Evolutionary conservation across 2,329 filamentous ascomycete genomes (phyloP).

Genomic region (Aphanocladium album): DNA sequence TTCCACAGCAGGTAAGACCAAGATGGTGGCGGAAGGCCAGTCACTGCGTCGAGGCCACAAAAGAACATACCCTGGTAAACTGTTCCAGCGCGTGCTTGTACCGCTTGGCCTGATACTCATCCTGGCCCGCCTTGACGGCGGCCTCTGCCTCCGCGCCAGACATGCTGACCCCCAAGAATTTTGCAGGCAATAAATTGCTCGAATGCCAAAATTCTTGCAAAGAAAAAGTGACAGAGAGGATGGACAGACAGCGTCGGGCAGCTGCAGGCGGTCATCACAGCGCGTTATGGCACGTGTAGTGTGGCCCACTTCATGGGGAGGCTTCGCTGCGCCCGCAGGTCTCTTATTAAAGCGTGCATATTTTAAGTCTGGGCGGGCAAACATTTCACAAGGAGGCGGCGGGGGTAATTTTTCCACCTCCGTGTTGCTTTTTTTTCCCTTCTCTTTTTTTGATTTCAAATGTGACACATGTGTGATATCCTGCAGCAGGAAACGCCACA

Average conservation of each 20-base stretch:
- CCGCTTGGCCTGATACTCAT: conserved; percentile 27
- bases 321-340: neutral
- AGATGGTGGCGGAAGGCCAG: too few relatives aligned
- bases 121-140: conserved; percentile 29
- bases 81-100: conserved; percentile 32
- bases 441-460: too few relatives aligned
- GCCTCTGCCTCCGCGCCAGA: conserved; percentile 18
- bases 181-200: neutral
- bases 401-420: neutral
- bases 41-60: neutral
- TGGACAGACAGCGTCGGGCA: neutral
- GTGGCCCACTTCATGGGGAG: conserved; percentile 1
- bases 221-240: neutral
- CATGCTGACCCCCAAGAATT: neutral
- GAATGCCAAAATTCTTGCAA: neutral
- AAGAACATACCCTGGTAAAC: conserved; percentile 29
- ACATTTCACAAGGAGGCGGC: neutral
- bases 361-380: neutral
- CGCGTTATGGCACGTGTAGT: conserved; percentile 10
- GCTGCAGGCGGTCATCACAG: neutral
- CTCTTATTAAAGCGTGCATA: neutral
- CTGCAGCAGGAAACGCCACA: neutral
- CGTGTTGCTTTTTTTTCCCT: too few relatives aligned
- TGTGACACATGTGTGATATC: too few relatives aligned
- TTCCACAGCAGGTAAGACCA: too few relatives aligned